A percentile compares a stretch with the other conserved stretches of the same genome.
Conservation (phyloP, 2,329 filamentous ascomycete species). For the Epichloe festucae region DNA sequence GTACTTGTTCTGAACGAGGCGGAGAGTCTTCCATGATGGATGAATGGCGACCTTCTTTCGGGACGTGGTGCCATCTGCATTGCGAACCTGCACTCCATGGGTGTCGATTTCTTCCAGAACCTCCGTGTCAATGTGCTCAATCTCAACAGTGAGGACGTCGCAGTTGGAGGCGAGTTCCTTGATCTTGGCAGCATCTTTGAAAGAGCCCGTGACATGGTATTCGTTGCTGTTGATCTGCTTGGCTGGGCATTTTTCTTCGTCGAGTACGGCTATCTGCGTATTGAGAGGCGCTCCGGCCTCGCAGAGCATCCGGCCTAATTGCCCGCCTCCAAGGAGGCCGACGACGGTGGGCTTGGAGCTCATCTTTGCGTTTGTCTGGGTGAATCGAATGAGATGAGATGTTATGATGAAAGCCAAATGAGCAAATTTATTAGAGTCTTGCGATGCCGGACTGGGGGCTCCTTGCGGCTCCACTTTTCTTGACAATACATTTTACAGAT, state of each 20-base stretch:
- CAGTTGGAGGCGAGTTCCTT: constrained; percentile 62
- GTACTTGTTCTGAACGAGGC: constrained; percentile 89
- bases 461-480: too few species aligned
- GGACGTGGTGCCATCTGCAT: constrained; percentile 10
- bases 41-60: constrained; percentile 49
- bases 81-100: constrained; percentile 40
- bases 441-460: too few species aligned
- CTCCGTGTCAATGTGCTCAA: constrained; percentile 87
- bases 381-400: neutral
- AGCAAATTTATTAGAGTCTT: too few species aligned
- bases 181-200: constrained; percentile 71
- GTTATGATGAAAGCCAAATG: neutral
- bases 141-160: constrained; percentile 83
- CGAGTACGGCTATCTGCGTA: constrained; percentile 66
- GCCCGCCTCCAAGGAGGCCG: constrained; percentile 48
- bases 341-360: constrained; percentile 25
- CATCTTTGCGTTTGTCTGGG: constrained; percentile 1
- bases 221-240: constrained; percentile 72
- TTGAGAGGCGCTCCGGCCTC: constrained; percentile 69
- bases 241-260: constrained; percentile 63
- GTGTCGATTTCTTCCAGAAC: constrained; percentile 72
- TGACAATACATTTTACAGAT: too few species aligned
- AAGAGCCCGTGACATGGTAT: constrained; percentile 71
- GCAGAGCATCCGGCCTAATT: constrained; percentile 86
- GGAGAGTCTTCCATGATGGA: constrained; percentile 75